Evolutionary conservation across 495 filamentous ascomycete genomes (phyloP).

Genomic region (Clavariopsis aquatica): DNA sequence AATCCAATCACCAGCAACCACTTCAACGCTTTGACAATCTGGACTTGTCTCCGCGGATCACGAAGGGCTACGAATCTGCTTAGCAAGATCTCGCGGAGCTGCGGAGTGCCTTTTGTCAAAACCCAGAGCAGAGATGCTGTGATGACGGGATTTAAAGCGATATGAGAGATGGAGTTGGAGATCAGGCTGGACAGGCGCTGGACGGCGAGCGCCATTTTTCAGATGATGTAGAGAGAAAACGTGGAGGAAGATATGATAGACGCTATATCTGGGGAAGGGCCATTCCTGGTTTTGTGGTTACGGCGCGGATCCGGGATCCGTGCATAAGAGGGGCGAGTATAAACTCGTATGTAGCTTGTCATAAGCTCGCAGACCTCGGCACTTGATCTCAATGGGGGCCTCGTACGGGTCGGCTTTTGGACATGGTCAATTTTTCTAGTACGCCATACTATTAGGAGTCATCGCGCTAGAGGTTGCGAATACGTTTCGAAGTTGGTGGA

Average conservation of each 20-base stretch:
- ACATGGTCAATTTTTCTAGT: not conserved
- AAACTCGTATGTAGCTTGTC: not conserved
- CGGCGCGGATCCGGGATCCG: not conserved
- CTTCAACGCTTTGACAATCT: slow-evolving; percentile 31
- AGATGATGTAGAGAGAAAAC: not conserved
- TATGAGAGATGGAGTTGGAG: slow-evolving; percentile 3
- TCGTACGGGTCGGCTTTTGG: not conserved
- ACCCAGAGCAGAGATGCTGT: slow-evolving; percentile 28
- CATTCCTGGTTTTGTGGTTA: not conserved
- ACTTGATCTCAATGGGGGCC: not conserved
- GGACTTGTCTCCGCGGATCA: slow-evolving; percentile 2
- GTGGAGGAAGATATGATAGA: not conserved
- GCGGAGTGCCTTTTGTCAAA: slow-evolving; percentile 23
- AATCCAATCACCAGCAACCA: slow-evolving; percentile 40
- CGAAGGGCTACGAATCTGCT: slow-evolving; percentile 11
- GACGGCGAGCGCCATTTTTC: slow-evolving; percentile 15
- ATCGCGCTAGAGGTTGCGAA: not conserved
- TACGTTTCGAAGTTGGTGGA: not conserved
- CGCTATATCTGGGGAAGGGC: not conserved
- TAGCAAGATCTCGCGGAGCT: slow-evolving; percentile 16
- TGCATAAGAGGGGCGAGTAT: not conserved
- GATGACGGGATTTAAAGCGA: slow-evolving; percentile 29
- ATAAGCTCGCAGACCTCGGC: not conserved
- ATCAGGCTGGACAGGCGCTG: slow-evolving; percentile 13
- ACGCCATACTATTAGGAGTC: not conserved